Conservation (phyloP, 2,329 filamentous ascomycete species). For the Cladophialophora bantiana region DNA sequence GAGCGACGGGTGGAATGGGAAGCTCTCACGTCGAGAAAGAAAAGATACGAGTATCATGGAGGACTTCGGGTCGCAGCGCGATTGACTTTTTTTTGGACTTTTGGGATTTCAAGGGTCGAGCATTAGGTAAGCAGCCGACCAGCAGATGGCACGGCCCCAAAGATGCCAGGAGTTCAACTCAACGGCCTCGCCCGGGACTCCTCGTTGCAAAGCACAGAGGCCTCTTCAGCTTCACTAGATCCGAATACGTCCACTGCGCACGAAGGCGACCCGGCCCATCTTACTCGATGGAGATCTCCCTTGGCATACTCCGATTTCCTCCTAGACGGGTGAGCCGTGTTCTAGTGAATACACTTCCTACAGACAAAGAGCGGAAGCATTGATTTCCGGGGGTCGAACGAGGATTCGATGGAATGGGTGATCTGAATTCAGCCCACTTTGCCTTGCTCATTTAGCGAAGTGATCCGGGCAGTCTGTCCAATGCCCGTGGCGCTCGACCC, state of each 20-base stretch:
- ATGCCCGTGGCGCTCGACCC: neutral
- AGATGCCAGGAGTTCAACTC: neutral
- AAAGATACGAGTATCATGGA: neutral
- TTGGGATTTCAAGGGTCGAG: slow-evolving; percentile 10
- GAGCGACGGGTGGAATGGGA: slow-evolving; percentile 1
- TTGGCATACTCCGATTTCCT: slow-evolving; percentile 9
- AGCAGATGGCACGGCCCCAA: neutral
- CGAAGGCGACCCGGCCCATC: neutral
- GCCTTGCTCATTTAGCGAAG: neutral
- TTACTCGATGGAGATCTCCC: neutral
- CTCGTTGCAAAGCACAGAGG: neutral
- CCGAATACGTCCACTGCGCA: slow-evolving; percentile 21
- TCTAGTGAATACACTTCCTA: neutral
- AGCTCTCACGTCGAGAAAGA: slow-evolving; percentile 11
- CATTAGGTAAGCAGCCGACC: slow-evolving; percentile 10
- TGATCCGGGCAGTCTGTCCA: neutral
- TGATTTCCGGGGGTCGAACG: neutral
- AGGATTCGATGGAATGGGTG: neutral
- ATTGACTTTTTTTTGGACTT: slow-evolving; percentile 20
- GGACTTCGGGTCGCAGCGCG: neutral
- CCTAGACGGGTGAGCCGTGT: neutral
- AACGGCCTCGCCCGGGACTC: neutral
- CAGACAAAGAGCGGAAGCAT: neutral
- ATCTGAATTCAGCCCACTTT: neutral
- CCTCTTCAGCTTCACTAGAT: neutral